A percentile compares a stretch with the other conserved stretches of the same genome.
Conservation (phyloP, 306 rosid species). For the Boehmeria nivea region DNA sequence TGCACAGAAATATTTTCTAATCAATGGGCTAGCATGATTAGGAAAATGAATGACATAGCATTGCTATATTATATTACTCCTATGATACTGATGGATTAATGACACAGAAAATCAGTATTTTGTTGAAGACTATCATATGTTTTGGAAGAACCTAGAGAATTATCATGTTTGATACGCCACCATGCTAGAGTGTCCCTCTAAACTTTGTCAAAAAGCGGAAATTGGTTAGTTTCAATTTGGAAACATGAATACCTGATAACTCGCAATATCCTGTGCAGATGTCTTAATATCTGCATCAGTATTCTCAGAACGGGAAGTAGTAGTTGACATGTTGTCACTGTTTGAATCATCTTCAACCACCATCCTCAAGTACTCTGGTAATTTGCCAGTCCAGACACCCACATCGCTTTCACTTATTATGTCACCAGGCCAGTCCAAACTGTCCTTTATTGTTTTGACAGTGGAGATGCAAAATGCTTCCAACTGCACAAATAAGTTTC, state of each 20-base stretch:
- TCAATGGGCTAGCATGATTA: neutral
- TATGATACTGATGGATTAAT: no score
- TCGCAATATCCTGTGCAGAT: conserved; percentile 71
- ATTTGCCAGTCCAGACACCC: conserved; percentile 74
- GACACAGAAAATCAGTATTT: no score
- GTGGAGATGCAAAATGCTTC: conserved; percentile 54
- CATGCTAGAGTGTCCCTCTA: no score
- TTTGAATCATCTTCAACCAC: conserved; percentile 23
- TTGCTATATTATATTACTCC: no score
- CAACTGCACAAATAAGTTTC: conserved; percentile 38
- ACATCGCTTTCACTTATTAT: conserved; percentile 43
- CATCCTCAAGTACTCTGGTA: conserved; percentile 58
- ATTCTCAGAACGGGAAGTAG: conserved; percentile 27
- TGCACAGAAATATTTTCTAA: neutral
- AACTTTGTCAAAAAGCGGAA: neutral
- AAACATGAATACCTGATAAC: conserved; percentile 66
- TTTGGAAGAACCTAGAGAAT: no score
- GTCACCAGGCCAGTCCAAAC: conserved; percentile 66
- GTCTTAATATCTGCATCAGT: conserved; percentile 40
- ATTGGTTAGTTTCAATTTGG: conserved; percentile 4
- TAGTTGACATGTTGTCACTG: conserved; percentile 36
- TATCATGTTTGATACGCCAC: no score
- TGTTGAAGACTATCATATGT: no score
- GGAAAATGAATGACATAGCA: no score
- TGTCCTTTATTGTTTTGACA: conserved; percentile 54